Conservation (phyloP, 306 rosid genomes). For the Sechiopsis laciniata region DNA sequence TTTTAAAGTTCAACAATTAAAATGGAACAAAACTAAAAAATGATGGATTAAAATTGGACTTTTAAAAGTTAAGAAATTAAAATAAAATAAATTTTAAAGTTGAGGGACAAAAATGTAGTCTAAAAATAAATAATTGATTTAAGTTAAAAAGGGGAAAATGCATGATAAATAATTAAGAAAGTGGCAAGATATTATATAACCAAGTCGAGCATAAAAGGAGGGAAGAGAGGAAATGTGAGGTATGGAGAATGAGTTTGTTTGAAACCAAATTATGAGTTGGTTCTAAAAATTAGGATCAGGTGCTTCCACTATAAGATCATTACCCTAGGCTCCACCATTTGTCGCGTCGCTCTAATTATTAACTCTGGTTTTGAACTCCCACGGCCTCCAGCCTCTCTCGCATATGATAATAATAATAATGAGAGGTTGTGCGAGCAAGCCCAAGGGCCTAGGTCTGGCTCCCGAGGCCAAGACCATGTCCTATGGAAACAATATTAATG, state of each 20-base stretch:
- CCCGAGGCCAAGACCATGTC: too few species aligned
- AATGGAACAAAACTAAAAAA: too few species aligned
- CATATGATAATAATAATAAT: conserved; percentile 25
- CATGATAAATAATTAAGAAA: too few species aligned
- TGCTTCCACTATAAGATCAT: background rate
- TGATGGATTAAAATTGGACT: too few species aligned
- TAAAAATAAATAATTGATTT: too few species aligned
- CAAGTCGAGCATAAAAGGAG: background rate
- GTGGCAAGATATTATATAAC: too few species aligned
- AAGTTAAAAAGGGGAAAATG: too few species aligned
- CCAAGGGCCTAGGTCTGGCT: conserved; percentile 30
- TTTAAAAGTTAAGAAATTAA: too few species aligned
- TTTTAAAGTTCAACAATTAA: too few species aligned
- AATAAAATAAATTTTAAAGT: too few species aligned
- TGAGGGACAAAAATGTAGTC: too few species aligned
- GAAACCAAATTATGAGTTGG: background rate
- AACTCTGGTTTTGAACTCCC: background rate
- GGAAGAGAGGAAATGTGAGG: background rate
- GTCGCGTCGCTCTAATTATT: background rate
- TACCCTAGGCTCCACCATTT: background rate
- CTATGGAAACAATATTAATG: conserved; percentile 16
- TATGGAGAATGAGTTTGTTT: background rate
- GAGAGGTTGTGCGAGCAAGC: conserved; percentile 90
- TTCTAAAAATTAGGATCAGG: background rate
- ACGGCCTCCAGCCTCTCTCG: background rate